Evolutionary conservation across 805 yeast species (phyloP), one percentile per base, ranked within the genome.

Genomic region (Ogataea naganishii): DNA sequence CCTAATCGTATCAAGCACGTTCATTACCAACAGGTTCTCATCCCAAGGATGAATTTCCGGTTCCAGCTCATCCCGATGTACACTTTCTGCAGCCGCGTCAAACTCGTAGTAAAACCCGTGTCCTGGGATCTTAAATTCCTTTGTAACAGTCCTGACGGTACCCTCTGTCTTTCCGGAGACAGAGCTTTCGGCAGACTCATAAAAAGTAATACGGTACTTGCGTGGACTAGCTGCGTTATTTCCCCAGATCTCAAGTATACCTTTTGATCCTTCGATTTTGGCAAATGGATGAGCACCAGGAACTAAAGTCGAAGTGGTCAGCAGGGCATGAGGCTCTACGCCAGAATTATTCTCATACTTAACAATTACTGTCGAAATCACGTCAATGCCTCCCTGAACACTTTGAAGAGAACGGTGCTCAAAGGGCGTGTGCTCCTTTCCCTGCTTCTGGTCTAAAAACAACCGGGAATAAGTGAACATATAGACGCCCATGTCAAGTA

Each of bases 61-160:
- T 37, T 60, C 57, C 11, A 46, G 40, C 31, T 49, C 54, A 9
- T 72, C 71, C 11, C 46, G 51, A 5, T 43, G 31, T 23, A 73
- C 51, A 31, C 63, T 69, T 27, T 57, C 47, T 4, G 72, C 77
- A 18, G 62, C 64, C 4, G 69, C 74, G 40, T 70, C 65, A 1
- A 77, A 77, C 49, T 73, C 79, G 46, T 64, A 65, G 40, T 66
- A 66, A 45, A 71, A 65, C 0, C 80, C 80, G 27, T 53, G 46
- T 26, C 58, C 64, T 3, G 60, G 62, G 7, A 49, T 38, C 15
- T 51, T 46, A 31, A 59, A 63, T 23, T 54, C 47, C 32, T 48
- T 49, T 15, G 47, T 60, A 20, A 49, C 38, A 2, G 45, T 35
- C n/a, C n/a, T n/a, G n/a, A n/a, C n/a, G n/a, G n/a, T n/a, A n/a